Evolutionary conservation across 805 yeast genomes (phyloP), one percentile per base, ranked within the genome.

Genomic region (Aciculoconidium aculeatum): DNA sequence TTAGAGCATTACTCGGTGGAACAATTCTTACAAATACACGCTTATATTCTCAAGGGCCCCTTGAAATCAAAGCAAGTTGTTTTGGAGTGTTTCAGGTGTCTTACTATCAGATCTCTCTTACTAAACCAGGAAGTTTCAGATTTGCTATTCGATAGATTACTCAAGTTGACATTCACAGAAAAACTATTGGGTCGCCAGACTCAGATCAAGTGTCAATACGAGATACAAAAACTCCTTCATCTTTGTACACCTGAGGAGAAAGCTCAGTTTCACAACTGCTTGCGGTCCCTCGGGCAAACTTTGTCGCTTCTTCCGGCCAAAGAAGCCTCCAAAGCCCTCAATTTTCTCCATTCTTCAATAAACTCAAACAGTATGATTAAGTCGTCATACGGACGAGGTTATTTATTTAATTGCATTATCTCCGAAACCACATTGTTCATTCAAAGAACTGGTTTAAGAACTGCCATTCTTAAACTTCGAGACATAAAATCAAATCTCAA

Each of bases 271-370:
- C 56, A 45, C 34, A 48, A 47, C 28, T 28, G 47, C 7, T 23
- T 61, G 3, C 37, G 59, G 23, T 48, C 57, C 6, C 25, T 56
- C 13, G 55, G 53, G 3, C 65, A 58, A 35, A 35, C 51, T 21
- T 25, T 58, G 6, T 49, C 65, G 2, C 34, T 41, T 3, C 31
- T 53, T 5, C 37, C 44, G 4, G 32, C 44, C 2, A 34, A 36
- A 2, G 38, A 44, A 25, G 28, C 45, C 1, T 40, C 54, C 3
- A 12, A 4, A 1, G 28, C 45, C 3, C 23, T 58, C 11, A 45
- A 49, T 26, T 28, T 18, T 11, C 11, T 51, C 9, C 30, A 33
- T 24, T 17, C 4, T 4, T 21, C 34, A 3, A n/a, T 31, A 7
- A 7, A 11, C 9, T 15, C 6, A 14, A 27, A 26, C 18, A 3